phyloP scores from a whole-genome alignment of 768 basidiomycete genomes.

The Suillus alpinus region DNA sequence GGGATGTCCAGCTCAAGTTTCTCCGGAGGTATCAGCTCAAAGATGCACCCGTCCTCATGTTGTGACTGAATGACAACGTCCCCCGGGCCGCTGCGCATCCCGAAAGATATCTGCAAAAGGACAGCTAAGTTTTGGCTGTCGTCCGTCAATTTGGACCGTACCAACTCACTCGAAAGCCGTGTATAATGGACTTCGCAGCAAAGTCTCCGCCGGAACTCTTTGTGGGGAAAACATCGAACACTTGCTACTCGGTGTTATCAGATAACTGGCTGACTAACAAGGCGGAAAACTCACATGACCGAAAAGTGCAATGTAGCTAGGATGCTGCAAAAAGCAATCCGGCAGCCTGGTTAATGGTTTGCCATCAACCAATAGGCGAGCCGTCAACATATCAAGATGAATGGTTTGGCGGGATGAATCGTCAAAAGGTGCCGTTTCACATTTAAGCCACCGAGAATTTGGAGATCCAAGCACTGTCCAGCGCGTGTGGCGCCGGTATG shows the following conservation, averaged over 20 bases:
- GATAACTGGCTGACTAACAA: background rate
- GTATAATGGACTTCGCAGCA: constrained; percentile 21
- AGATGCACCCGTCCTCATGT: background rate
- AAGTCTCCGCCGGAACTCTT: constrained; percentile 33
- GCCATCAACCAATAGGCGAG: constrained; percentile 41
- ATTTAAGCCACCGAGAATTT: constrained; percentile 29
- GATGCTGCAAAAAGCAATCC: constrained; percentile 26
- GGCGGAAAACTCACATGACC: constrained; percentile 26
- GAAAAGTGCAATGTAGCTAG: constrained; percentile 36
- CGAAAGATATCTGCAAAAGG: background rate
- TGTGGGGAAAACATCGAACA: constrained; percentile 35
- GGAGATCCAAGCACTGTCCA: constrained; percentile 23
- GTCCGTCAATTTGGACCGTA: background rate
- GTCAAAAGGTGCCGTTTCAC: constrained; percentile 13
- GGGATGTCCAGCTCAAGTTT: constrained; percentile 19
- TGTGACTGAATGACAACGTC: constrained; percentile 5
- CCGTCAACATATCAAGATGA: constrained; percentile 39
- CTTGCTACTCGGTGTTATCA: constrained; percentile 11
- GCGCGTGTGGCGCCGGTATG: constrained; percentile 20
- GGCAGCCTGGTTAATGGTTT: constrained; percentile 39
- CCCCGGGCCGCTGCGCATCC: background rate
- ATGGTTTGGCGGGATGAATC: constrained; percentile 26
- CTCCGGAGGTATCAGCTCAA: constrained; percentile 16
- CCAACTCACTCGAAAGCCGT: constrained; percentile 18
- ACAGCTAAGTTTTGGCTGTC: background rate